phyloP scores from a whole-genome alignment of 352 stramenopile genomes.

The Phytophthora chlamydospora region DNA sequence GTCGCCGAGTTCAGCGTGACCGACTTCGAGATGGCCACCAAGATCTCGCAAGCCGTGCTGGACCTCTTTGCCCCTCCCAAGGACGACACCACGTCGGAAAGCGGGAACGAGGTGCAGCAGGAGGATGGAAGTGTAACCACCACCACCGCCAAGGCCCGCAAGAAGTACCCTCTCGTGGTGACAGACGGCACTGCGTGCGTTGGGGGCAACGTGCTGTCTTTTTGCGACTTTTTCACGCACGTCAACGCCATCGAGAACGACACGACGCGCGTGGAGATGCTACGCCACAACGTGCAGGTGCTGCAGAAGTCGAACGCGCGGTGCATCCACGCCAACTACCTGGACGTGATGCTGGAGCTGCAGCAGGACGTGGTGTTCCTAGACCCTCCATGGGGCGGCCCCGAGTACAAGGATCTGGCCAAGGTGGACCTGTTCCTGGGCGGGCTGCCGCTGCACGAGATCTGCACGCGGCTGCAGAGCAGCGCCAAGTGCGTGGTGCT shows the following conservation, averaged over 20 bases:
- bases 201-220: conserved; percentile 81
- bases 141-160: conserved; percentile 12
- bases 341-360: conserved; percentile 74
- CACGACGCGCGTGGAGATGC: conserved; percentile 63
- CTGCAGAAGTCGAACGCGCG: conserved; percentile 62
- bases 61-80: conserved; percentile 40
- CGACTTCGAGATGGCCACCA: conserved; percentile 78
- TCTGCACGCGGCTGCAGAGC: conserved; percentile 58
- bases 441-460: conserved; percentile 61
- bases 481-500: conserved; percentile 67
- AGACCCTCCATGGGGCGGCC: conserved; percentile 82
- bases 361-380: conserved; percentile 86
- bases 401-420: conserved; percentile 78
- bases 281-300: conserved; percentile 75
- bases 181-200: conserved; percentile 85
- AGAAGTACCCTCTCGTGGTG: conserved; percentile 56
- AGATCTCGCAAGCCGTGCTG: conserved; percentile 72
- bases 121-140: conserved; percentile 15
- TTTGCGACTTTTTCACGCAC: conserved; percentile 77
- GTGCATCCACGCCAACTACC: conserved; percentile 68
- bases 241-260: conserved; percentile 84
- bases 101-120: conserved; percentile 17
- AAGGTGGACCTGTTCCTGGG: conserved; percentile 78
- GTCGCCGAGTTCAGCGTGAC: conserved; percentile 83
- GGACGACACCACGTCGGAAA: conserved; percentile 17